These are phyloP conservation scores for Malus sieversii DNA, from an alignment of 306 rosid genomes.

Conservation along the genomic window DNA sequence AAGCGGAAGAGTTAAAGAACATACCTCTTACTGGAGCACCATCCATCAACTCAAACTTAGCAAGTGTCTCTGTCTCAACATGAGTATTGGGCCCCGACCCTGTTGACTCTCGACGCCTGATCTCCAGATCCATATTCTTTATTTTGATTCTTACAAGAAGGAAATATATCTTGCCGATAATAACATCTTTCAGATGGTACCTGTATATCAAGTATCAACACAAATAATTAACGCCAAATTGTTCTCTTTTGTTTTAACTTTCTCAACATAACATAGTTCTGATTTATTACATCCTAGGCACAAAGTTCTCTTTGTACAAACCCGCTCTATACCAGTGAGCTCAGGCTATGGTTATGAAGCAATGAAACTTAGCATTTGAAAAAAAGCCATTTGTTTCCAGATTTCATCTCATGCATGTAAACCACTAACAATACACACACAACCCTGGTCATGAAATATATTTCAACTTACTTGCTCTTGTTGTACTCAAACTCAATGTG, in stretches of 20 bases:
- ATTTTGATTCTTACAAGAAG: slow-evolving; percentile 98
- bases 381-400: slow-evolving; percentile 1
- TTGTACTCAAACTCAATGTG: slow-evolving; percentile 97
- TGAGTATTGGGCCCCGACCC: slow-evolving; percentile 98
- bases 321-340: background rate
- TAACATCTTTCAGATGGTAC: slow-evolving; percentile 94
- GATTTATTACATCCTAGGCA: background rate
- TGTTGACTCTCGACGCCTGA: slow-evolving; percentile 92
- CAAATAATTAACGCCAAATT: slow-evolving; percentile 7
- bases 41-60: slow-evolving; percentile 96
- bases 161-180: slow-evolving; percentile 91
- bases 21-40: slow-evolving; percentile 99
- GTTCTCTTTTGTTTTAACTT: background rate
- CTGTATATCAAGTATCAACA: slow-evolving; percentile 37
- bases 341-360: background rate
- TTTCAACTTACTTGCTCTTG: slow-evolving; percentile 83
- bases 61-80: slow-evolving; percentile 97
- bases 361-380: background rate
- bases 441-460: slow-evolving; percentile 15
- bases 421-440: background rate
- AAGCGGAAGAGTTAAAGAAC: slow-evolving; percentile 6
- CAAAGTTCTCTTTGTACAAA: background rate
- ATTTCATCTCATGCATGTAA: slow-evolving; percentile 8
- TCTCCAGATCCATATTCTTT: slow-evolving; percentile 97
- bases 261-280: background rate